Conservation (phyloP, 176 grass and related monocot species). For the Rhynchospora pubera region DNA sequence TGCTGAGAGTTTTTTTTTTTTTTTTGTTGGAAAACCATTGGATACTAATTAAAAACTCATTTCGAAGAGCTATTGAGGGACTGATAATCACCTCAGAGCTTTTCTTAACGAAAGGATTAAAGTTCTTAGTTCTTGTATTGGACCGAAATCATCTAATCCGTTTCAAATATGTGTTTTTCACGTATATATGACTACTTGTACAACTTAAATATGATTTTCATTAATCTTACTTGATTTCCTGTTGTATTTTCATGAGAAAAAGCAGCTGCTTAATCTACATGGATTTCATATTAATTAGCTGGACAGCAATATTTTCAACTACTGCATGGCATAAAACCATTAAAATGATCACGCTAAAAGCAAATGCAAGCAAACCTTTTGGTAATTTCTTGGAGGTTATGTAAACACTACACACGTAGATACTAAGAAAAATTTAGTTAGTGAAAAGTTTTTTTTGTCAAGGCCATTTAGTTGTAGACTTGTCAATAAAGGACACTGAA, state of each 20-base stretch:
- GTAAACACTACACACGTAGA: neutral
- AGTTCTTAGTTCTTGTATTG: no score
- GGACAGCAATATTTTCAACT: neutral
- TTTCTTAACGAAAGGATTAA: no score
- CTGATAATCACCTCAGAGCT: no score
- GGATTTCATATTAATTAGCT: neutral
- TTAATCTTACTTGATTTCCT: neutral
- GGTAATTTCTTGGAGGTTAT: neutral
- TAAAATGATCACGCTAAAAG: neutral
- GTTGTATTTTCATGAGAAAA: neutral
- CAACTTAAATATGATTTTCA: no score
- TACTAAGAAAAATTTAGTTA: neutral
- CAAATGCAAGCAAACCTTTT: neutral
- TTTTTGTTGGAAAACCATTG: no score
- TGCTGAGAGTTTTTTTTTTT: no score
- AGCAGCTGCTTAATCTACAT: neutral
- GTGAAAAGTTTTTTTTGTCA: neutral
- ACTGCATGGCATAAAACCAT: neutral
- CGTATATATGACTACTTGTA: no score
- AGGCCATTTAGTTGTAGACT: constrained; percentile 7
- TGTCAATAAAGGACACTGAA: neutral
- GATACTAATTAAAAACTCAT: no score
- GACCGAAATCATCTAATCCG: no score
- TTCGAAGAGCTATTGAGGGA: no score
- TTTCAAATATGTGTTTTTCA: no score